Evolutionary conservation across 2,329 filamentous ascomycete species (phyloP).

Genomic region (Colletotrichum gloeosporioides): DNA sequence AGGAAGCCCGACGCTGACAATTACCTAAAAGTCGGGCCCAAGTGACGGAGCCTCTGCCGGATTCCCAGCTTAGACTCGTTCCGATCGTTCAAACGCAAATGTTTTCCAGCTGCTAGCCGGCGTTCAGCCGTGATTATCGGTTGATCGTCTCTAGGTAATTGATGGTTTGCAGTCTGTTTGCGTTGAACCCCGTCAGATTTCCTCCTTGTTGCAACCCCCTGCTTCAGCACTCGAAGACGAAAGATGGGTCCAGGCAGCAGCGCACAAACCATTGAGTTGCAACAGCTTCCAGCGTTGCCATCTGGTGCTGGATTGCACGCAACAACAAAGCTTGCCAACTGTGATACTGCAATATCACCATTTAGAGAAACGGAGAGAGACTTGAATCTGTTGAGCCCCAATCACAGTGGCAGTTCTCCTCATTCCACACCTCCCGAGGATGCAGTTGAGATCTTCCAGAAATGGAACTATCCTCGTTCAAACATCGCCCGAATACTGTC

Average conservation of each 20-base stretch:
- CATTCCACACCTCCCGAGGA: background rate
- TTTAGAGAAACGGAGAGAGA: background rate
- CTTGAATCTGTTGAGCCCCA: background rate
- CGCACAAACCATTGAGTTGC: background rate
- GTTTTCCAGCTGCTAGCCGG: background rate
- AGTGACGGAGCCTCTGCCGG: background rate
- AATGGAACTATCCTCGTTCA: conserved; percentile 66
- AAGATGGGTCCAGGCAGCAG: background rate
- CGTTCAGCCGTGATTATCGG: background rate
- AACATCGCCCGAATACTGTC: conserved; percentile 65
- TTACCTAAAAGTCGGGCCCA: background rate
- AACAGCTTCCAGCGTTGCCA: background rate
- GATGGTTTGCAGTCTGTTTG: background rate
- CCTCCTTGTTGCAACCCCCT: background rate
- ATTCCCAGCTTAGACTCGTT: background rate
- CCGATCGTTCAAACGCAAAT: background rate
- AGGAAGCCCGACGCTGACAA: background rate
- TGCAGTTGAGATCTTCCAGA: conserved; percentile 41
- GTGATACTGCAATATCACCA: too few species aligned
- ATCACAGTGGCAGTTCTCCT: background rate
- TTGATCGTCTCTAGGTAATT: background rate
- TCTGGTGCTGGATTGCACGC: background rate
- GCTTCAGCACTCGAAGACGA: background rate
- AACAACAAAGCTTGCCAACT: background rate
- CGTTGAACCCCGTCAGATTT: background rate